Base-by-base conservation (phyloP, 495 filamentous ascomycete genomes). In the Aspergillus biplanus region DNA sequence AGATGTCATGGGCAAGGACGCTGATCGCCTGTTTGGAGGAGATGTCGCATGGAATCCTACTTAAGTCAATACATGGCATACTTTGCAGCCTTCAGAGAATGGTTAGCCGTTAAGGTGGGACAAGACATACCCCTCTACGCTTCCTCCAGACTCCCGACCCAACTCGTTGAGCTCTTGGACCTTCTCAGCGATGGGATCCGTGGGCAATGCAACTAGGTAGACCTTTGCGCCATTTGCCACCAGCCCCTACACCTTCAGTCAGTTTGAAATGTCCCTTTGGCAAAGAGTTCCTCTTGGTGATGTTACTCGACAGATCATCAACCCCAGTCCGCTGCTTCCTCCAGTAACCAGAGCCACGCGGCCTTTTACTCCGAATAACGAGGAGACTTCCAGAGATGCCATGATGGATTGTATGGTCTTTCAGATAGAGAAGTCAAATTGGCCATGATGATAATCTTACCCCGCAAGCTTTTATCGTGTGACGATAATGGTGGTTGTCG, bases 201-300 rank as follows among this genome's bases (percentile, higher is more conserved):
- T 70, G 27, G 69, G 68, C 12, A 81, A 60, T 12, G 71, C 71
- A 11, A 75, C 70, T 3, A 79, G 53, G 58, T 79, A 80, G 0
- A 81, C 79, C 50, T 73, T 80, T 39, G 76, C 76, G 5, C 79
- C 79, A 56, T 81, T 81, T 9, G 60, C 37, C 5, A 81, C 75
- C 4, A 80, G 68, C 5, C 73, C 78, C 78, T 78, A 34, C 27
- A 34, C 15, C 13, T 53, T n/a, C 27, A 18, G 47, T 50, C 47
- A 50, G 21, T 18, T 18, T 50, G 16, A 7, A 7, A 9, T 27
- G 7, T 2, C 5, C 5, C 11, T 27, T 7, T 21, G 47, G 16
- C 6, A 49, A 34, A 59, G 33, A 46, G 34, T 46, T 33, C 7
- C 6, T 12, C 11, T 31, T 57, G 48, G 9, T 9, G 56, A 15